Base-by-base conservation (phyloP, 1,139 yeast species). In the Scheffersomyces titani region DNA sequence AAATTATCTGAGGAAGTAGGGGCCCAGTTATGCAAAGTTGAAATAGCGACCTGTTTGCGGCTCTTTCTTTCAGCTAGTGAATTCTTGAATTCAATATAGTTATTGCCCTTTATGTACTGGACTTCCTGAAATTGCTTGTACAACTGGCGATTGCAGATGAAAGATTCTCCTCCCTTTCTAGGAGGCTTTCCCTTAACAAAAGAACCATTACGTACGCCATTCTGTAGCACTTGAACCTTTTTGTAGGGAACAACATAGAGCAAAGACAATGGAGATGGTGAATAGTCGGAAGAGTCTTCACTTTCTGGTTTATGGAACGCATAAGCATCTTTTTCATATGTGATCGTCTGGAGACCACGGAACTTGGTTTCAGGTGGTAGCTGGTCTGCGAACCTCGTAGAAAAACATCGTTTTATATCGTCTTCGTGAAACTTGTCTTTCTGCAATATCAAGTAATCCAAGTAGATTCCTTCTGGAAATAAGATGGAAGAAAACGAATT, bases 381-480 rank as follows among this genome's bases (percentile, higher is more conserved):
- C 18, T 49, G 52, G 36, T 55, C 50, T 6, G 57, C 50, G 51
- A 79, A 59, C 51, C 89, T 64, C 0, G 67, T 66, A 4, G 61
- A 53, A 61, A 88, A 88, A 61, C 90, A 85, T 47, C 96, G 72
- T 1, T 70, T 60, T n/a, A 88, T 69, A 54, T 84, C 86, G 0
- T 52, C 61, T 0, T 50, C 52, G 19, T 66, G 60, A 47, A 67
- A 65, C 53, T 75, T 74, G 2, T 67, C 63, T 5, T 68, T 63
- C 0, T 88, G 88, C 0, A 90, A 64, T 0, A 91, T 82, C 53
- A 92, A 64, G 61, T 80, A 84, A 40, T 76, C 73, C 19, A 92
- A 68, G 62, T 71, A 86, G 3, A 86, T 67, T 19, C 77, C 68
- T 6, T 73, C 66, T 19, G 78, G 71, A 51, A 87, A 66, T 44